phyloP scores from a whole-genome alignment of 106 monocot species.

The Dioscorea alata region DNA sequence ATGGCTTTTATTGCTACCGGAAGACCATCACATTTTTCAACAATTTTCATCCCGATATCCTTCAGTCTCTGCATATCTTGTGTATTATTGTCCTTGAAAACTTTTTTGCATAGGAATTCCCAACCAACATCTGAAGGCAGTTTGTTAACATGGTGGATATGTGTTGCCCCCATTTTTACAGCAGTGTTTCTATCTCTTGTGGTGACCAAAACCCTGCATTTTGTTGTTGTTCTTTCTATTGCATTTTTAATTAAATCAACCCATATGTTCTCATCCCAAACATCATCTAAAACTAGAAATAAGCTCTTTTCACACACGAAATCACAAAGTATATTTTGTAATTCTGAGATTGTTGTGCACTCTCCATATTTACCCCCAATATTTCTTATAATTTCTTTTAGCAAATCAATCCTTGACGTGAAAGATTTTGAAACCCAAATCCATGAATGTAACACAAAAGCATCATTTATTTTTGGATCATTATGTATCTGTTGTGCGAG shows the following conservation, averaged over 20 bases:
- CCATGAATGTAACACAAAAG: too few species aligned
- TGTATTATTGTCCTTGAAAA: not conserved
- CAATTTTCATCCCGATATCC: conserved; percentile 25
- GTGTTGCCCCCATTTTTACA: too few species aligned
- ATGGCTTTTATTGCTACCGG: conserved; percentile 42
- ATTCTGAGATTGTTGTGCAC: too few species aligned
- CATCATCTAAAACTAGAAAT: conserved; percentile 38
- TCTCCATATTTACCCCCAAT: too few species aligned
- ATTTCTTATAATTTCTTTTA: too few species aligned
- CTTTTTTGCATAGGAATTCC: conserved; percentile 17
- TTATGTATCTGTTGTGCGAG: too few species aligned
- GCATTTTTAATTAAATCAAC: conserved; percentile 13
- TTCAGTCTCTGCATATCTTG: conserved; percentile 3
- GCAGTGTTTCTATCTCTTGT: too few species aligned
- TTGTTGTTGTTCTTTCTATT: not conserved
- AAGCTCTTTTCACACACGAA: conserved; percentile 9
- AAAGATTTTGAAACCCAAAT: too few species aligned
- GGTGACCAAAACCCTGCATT: too few species aligned
- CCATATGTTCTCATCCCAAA: conserved; percentile 26
- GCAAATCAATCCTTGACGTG: too few species aligned
- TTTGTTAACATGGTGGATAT: conserved; percentile 6
- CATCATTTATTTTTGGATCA: too few species aligned
- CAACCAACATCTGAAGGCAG: conserved; percentile 17
- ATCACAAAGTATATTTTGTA: too few species aligned
- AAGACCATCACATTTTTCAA: conserved; percentile 24